A percentile compares a stretch with the other conserved stretches of the same genome.
Evolutionary conservation across 208 protist species (phyloP).

Genomic region (Trypanosoma conorhini): DNA sequence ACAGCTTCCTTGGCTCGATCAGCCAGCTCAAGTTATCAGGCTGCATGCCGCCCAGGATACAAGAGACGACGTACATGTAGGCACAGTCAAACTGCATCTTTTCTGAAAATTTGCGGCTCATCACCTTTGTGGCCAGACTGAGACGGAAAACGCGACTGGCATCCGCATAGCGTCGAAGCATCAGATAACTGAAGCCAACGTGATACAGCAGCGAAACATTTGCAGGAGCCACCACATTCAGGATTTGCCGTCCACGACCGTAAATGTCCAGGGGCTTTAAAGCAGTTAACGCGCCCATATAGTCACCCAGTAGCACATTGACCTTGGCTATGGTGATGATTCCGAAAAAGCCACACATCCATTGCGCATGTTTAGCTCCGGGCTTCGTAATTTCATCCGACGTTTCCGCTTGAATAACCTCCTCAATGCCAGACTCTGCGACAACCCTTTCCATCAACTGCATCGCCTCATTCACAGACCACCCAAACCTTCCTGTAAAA

Average conservation of each 20-base stretch:
- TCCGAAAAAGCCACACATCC: constrained; percentile 85
- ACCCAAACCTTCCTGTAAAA: constrained; percentile 58
- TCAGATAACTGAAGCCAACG: constrained; percentile 91
- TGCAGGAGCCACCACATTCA: constrained; percentile 66
- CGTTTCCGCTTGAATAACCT: constrained; percentile 49
- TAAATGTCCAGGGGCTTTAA: constrained; percentile 77
- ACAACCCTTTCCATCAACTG: constrained; percentile 62
- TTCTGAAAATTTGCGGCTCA: constrained; percentile 80
- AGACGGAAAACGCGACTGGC: constrained; percentile 80
- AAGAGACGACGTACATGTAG: constrained; percentile 81
- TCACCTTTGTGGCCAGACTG: constrained; percentile 66
- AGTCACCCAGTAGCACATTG: constrained; percentile 85
- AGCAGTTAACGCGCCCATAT: constrained; percentile 72
- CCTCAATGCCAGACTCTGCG: constrained; percentile 52
- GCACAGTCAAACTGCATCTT: constrained; percentile 79
- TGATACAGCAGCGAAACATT: constrained; percentile 84
- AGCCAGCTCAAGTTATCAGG: constrained; percentile 66
- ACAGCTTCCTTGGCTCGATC: constrained; percentile 52
- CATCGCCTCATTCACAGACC: constrained; percentile 67
- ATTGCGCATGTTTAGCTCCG: constrained; percentile 41
- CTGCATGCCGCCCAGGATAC: constrained; percentile 82
- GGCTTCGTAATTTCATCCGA: constrained; percentile 36
- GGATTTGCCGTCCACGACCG: constrained; percentile 56
- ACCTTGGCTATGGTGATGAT: constrained; percentile 79
- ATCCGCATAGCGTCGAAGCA: constrained; percentile 90